Percentiles rank a stretch among this genome's conserved stretches.
phyloP scores from a whole-genome alignment of 495 filamentous ascomycete genomes.

The Aspergillus heteromorphus region DNA sequence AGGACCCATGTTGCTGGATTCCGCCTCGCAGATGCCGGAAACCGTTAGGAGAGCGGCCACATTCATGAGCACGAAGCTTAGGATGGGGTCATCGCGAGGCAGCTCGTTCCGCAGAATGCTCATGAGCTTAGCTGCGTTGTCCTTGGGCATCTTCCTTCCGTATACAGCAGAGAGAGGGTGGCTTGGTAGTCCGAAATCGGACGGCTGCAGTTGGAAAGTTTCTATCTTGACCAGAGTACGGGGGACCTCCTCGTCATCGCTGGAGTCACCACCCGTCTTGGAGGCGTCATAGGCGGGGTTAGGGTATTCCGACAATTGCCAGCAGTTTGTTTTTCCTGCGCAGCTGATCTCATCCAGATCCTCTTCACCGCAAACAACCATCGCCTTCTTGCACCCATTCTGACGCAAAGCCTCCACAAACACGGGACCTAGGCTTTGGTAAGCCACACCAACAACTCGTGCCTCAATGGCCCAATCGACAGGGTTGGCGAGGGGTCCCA shows the following conservation, averaged over 20 bases:
- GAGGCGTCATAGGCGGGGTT: constrained; percentile 35
- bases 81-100: constrained; percentile 69
- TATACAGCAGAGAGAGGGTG: constrained; percentile 73
- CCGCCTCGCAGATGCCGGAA: constrained; percentile 78
- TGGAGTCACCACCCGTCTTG: constrained; percentile 25
- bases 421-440: constrained; percentile 72
- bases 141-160: constrained; percentile 75
- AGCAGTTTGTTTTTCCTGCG: constrained; percentile 81
- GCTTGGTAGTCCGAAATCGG: constrained; percentile 74
- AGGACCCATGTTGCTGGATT: constrained; percentile 68
- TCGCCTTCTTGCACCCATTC: constrained; percentile 70
- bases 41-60: constrained; percentile 81
- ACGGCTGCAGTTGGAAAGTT: constrained; percentile 67
- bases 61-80: constrained; percentile 93
- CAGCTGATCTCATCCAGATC: constrained; percentile 94
- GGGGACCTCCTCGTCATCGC: constrained; percentile 35
- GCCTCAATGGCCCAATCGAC: constrained; percentile 77
- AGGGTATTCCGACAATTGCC: constrained; percentile 60
- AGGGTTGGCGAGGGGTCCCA: constrained; percentile 89
- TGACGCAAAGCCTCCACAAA: constrained; percentile 81
- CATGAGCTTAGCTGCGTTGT: constrained; percentile 81
- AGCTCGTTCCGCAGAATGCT: constrained; percentile 69
- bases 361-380: constrained; percentile 91
- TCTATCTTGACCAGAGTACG: constrained; percentile 54
- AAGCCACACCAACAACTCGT: constrained; percentile 85